Evolutionary conservation across 169 alveolate genomes (phyloP).

Genomic region (Plasmodium blacklocki): DNA sequence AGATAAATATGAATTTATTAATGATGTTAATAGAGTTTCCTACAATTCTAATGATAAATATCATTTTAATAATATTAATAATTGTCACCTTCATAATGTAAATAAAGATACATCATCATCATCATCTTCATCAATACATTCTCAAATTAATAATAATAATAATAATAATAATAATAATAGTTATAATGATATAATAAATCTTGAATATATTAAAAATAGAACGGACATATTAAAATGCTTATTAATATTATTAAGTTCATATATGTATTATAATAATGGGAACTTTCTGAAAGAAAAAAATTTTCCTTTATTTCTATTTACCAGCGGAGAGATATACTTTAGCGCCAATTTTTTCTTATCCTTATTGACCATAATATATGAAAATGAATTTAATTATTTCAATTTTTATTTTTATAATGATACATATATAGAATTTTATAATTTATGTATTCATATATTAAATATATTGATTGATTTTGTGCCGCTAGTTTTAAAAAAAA

Average conservation of each 20-base stretch:
- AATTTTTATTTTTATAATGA: constrained; percentile 65
- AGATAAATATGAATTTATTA: not conserved
- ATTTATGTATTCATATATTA: constrained; percentile 46
- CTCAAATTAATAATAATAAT: not conserved
- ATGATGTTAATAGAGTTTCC: not conserved
- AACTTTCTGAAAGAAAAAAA: constrained; percentile 67
- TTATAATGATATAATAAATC: constrained; percentile 7
- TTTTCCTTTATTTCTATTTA: constrained; percentile 52
- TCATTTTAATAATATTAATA: not conserved
- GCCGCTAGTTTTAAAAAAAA: constrained; percentile 27
- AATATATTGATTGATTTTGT: constrained; percentile 62
- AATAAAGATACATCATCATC: not conserved
- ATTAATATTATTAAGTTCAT: constrained; percentile 67
- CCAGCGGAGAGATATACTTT: constrained; percentile 62
- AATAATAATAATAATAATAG: not conserved
- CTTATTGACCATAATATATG: constrained; percentile 47
- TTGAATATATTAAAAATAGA: constrained; percentile 66
- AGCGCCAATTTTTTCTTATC: constrained; percentile 59
- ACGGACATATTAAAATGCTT: constrained; percentile 48
- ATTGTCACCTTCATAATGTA: not conserved
- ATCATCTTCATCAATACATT: not conserved
- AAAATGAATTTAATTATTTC: constrained; percentile 69
- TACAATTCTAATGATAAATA: not conserved
- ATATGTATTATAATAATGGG: constrained; percentile 43
- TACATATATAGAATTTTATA: constrained; percentile 60